These are phyloP conservation scores for Gnomoniopsis sp. DNA, from an alignment of 2,329 filamentous ascomycete genomes.

Conservation along the genomic window DNA sequence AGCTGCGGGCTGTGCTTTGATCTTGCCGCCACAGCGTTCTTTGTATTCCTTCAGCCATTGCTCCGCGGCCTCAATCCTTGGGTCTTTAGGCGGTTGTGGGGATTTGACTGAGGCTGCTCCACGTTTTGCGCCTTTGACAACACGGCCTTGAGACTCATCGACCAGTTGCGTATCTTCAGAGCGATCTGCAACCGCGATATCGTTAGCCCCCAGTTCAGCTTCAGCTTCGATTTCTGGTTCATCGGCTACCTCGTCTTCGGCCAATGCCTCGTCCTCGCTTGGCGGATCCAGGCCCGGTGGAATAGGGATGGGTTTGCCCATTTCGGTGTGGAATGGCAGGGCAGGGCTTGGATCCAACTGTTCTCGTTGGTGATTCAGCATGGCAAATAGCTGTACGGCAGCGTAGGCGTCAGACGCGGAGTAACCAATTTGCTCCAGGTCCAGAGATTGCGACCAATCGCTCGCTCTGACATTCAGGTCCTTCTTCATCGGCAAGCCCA, in stretches of 20 bases:
- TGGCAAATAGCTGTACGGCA: slow-evolving; percentile 67
- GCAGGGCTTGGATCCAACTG: slow-evolving; percentile 68
- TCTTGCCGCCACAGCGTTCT: slow-evolving; percentile 22
- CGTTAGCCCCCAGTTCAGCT: slow-evolving; percentile 2
- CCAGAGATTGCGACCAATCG: slow-evolving; percentile 68
- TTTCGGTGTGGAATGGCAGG: slow-evolving; percentile 65
- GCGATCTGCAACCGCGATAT: not conserved
- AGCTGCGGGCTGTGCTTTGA: slow-evolving; percentile 27
- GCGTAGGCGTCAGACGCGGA: slow-evolving; percentile 84
- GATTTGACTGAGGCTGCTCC: slow-evolving; percentile 8
- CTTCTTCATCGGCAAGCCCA: slow-evolving; percentile 75
- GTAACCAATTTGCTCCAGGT: slow-evolving; percentile 65
- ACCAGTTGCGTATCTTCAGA: not conserved
- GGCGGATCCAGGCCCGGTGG: slow-evolving; percentile 38
- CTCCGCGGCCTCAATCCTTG: slow-evolving; percentile 42
- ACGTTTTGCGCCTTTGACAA: slow-evolving; percentile 4
- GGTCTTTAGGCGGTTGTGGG: slow-evolving; percentile 30
- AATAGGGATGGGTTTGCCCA: slow-evolving; percentile 59
- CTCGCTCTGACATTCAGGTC: slow-evolving; percentile 65
- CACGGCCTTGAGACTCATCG: not conserved
- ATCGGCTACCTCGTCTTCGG: not conserved
- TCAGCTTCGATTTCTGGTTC: slow-evolving; percentile 26
- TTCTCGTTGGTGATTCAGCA: slow-evolving; percentile 65
- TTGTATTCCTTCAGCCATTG: slow-evolving; percentile 34
- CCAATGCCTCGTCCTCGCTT: slow-evolving; percentile 27